Evolutionary conservation across 2,329 filamentous ascomycete species (phyloP).

Genomic region (Myriosclerotinia duriaeana): DNA sequence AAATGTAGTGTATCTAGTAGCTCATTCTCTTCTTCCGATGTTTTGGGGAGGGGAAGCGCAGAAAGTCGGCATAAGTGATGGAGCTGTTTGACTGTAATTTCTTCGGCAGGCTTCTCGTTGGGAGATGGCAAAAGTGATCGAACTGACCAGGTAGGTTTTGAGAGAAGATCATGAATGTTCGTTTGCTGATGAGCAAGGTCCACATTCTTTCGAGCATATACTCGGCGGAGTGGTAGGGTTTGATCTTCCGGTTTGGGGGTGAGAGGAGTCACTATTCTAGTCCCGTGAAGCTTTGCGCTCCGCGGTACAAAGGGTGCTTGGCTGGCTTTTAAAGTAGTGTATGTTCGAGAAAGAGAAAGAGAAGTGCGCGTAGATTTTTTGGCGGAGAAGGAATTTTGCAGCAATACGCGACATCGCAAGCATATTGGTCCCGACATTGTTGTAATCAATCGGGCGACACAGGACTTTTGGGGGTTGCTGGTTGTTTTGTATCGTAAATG

Average conservation of each 20-base stretch:
- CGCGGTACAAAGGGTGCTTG: not conserved
- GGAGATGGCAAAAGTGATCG: slow-evolving; percentile 63
- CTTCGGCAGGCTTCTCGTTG: slow-evolving; percentile 29
- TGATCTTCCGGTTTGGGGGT: slow-evolving; percentile 17
- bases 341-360: not conserved
- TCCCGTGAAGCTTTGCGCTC: slow-evolving; percentile 18
- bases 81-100: slow-evolving; percentile 62
- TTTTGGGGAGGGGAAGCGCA: slow-evolving; percentile 72
- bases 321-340: slow-evolving; percentile 8
- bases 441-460: not conserved
- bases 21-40: slow-evolving; percentile 59
- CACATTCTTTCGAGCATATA: slow-evolving; percentile 1
- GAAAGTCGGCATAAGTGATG: slow-evolving; percentile 86
- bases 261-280: slow-evolving; percentile 2
- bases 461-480: not conserved
- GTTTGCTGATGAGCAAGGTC: slow-evolving; percentile 16
- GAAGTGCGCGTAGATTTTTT: not conserved
- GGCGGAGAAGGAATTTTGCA: slow-evolving; percentile 14
- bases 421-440: slow-evolving; percentile 25
- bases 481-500: not conserved
- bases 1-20: slow-evolving; percentile 75
- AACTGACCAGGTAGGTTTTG: slow-evolving; percentile 80
- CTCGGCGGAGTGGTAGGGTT: not conserved
- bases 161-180: slow-evolving; percentile 51
- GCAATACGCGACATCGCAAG: slow-evolving; percentile 29